Evolutionary conservation across 495 filamentous ascomycete genomes (phyloP), one percentile per base, ranked within the genome.

Genomic region (Staphylotrichum tortipilum): DNA sequence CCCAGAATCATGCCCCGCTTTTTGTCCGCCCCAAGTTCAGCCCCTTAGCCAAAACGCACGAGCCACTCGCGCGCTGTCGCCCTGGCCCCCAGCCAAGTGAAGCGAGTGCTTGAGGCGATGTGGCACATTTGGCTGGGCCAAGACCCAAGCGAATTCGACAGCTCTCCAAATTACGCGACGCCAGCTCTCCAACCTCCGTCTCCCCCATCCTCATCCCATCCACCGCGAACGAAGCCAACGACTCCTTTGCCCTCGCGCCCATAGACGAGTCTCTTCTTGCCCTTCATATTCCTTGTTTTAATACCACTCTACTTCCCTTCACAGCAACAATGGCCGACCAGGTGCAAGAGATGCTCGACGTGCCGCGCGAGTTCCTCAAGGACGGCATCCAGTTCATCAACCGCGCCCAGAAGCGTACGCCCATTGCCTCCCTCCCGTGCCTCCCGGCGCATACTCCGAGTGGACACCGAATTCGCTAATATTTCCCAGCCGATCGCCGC

Each of bases 371-470:
- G 64, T 94, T 94, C 67, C 60, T 91, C 54, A 81, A 78, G 55
- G 88, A 92, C 56, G 88, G 88, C 53, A 76, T 84, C 40, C 80
- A 83, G 57, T 94, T 94, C 70, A 75, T 92, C 54, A 86, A 86
- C 66, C 75, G 84, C 60, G 90, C 86, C 72, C 85, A 83, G 49
- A 94, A 94, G 75, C 88, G 85, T 89, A 75, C 30, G 78, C 58
- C 17, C 34, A 56, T 12, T 33, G 7, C 10, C 44, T 34, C 19
- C n/a, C n/a, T n/a, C n/a, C n/a, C n/a, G n/a, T n/a, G 17, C 15
- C 8, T 19, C 10, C 28, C 12, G 19, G 4, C 21, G 12, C 19
- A 18, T 30, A 15, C 1, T 33, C 10, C 22, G 15, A 41, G 6
- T 3, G n/a, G n/a, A n/a, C n/a, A n/a, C 10, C n/a, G 37, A 33